Conservation (phyloP, 345 rosid species). For the Camelina hispida region DNA sequence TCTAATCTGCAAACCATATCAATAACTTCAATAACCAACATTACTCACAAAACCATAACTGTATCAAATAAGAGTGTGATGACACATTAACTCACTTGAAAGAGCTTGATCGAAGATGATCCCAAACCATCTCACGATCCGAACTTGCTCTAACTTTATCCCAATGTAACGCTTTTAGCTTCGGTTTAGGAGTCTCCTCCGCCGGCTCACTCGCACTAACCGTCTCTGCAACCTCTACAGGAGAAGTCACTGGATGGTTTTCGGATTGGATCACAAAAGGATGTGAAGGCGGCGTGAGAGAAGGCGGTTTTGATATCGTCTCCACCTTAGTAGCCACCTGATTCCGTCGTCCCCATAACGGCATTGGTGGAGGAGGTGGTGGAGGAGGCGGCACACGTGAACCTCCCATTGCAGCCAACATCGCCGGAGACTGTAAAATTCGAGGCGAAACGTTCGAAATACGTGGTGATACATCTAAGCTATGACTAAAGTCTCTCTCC, state of each 20-base stretch:
- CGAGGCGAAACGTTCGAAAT: constrained; percentile 43
- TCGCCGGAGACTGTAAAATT: constrained; percentile 34
- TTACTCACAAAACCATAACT: not conserved
- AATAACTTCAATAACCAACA: constrained; percentile 1
- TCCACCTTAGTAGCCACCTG: constrained; percentile 48
- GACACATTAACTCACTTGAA: constrained; percentile 60
- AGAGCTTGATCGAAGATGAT: constrained; percentile 87
- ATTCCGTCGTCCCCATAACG: constrained; percentile 46
- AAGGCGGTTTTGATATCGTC: constrained; percentile 55
- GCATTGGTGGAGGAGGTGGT: constrained; percentile 46
- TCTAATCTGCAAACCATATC: constrained; percentile 74
- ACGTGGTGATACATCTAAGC: constrained; percentile 49
- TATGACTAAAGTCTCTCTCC: constrained; percentile 42
- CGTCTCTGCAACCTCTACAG: constrained; percentile 24
- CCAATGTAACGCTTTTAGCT: constrained; percentile 90
- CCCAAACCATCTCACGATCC: constrained; percentile 98
- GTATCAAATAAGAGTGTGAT: not conserved
- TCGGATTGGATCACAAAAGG: constrained; percentile 62
- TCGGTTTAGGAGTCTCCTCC: constrained; percentile 68
- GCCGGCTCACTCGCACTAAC: constrained; percentile 19
- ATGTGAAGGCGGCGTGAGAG: constrained; percentile 69
- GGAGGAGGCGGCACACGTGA: constrained; percentile 39
- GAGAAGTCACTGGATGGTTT: constrained; percentile 25
- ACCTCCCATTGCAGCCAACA: not conserved
- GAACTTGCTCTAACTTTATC: constrained; percentile 98